Conservation (phyloP, 768 basidiomycete species). For the Crepidotus variabilis region DNA sequence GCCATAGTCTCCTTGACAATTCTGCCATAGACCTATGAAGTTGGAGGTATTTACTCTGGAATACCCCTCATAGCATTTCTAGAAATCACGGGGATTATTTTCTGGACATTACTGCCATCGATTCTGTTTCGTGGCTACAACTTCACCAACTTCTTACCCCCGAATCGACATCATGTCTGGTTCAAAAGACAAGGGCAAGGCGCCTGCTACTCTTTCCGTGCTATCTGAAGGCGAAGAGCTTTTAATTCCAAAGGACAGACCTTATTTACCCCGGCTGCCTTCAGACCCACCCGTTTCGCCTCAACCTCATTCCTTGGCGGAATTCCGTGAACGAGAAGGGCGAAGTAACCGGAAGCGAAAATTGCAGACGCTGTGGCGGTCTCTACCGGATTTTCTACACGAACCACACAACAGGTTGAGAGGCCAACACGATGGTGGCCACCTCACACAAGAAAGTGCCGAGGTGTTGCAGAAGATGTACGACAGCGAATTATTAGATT, state of each 20-base stretch:
- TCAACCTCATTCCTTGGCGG: conserved; percentile 49
- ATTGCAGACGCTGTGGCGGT: conserved; percentile 61
- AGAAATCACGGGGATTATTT: neutral
- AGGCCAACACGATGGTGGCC: conserved; percentile 5
- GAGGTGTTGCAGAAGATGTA: conserved; percentile 67
- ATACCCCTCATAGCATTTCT: neutral
- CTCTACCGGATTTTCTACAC: conserved; percentile 35
- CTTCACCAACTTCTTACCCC: neutral
- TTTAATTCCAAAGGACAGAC: conserved; percentile 49
- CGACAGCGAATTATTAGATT: conserved; percentile 67
- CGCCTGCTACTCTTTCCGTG: conserved; percentile 2
- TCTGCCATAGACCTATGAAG: neutral
- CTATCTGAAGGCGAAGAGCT: conserved; percentile 21
- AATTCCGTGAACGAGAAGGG: conserved; percentile 65
- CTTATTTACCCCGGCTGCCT: conserved; percentile 55
- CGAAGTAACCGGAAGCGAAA: conserved; percentile 55
- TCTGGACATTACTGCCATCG: neutral
- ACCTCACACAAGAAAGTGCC: conserved; percentile 57
- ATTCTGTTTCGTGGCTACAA: neutral
- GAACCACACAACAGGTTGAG: conserved; percentile 9
- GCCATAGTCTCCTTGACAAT: neutral
- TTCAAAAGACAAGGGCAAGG: conserved; percentile 10
- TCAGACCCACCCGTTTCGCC: conserved; percentile 46
- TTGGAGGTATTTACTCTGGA: neutral
- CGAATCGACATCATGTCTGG: conserved; percentile 16